phyloP scores from a whole-genome alignment of 306 rosid species.

The Corylus avellana region DNA sequence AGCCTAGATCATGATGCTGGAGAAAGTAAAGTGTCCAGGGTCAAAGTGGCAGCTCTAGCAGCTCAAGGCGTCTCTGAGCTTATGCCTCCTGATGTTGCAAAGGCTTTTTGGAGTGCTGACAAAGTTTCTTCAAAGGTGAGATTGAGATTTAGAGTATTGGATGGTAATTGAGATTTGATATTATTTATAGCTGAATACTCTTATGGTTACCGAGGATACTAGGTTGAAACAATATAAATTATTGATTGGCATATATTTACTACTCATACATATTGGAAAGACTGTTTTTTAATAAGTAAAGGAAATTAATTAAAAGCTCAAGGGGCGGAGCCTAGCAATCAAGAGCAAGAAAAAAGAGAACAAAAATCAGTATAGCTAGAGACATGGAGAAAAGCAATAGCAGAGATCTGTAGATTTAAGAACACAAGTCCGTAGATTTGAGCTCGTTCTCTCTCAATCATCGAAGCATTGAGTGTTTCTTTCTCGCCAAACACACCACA shows the following conservation, averaged over 20 bases:
- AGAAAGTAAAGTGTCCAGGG: slow-evolving; percentile 59
- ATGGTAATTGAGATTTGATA: neutral
- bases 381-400: too few relatives aligned
- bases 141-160: slow-evolving; percentile 9
- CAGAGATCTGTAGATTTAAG: too few relatives aligned
- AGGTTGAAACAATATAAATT: too few relatives aligned
- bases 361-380: too few relatives aligned
- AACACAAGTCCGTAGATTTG: too few relatives aligned
- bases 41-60: slow-evolving; percentile 82
- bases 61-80: slow-evolving; percentile 85
- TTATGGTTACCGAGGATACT: neutral
- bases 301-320: too few relatives aligned
- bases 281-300: neutral
- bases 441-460: too few relatives aligned
- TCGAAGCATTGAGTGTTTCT: too few relatives aligned
- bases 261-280: slow-evolving; percentile 2
- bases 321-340: too few relatives aligned
- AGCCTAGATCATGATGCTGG: slow-evolving; percentile 52
- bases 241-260: neutral
- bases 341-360: too few relatives aligned
- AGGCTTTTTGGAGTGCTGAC: slow-evolving; percentile 81
- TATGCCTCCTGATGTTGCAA: slow-evolving; percentile 94
- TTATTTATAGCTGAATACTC: neutral
- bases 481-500: too few relatives aligned
- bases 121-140: slow-evolving; percentile 93